Evolutionary conservation across 345 rosid species (phyloP).

Genomic region (thale cress (Arabidopsis thaliana)): TAIR10.1 NC_003070.9:4795001-4795500

Average conservation of each 20-base stretch:
- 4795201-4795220: background rate
- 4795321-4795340: background rate
- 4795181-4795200: slow-evolving; percentile 83
- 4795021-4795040: slow-evolving; percentile 27
- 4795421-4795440: slow-evolving; percentile 8
- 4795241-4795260: background rate
- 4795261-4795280: background rate
- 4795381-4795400: slow-evolving; percentile 4
- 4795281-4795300: background rate
- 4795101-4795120: slow-evolving; percentile 81
- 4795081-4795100: slow-evolving; percentile 94
- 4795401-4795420: background rate
- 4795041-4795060: slow-evolving; percentile 60
- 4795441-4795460: slow-evolving; percentile 3
- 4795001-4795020: slow-evolving; percentile 41
- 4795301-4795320: background rate
- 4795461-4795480: background rate
- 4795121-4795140: slow-evolving; percentile 94
- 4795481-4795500: background rate
- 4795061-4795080: slow-evolving; percentile 81
- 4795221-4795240: background rate
- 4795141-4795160: slow-evolving; percentile 88
- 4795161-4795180: slow-evolving; percentile 81
- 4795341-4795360: background rate
- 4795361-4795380: slow-evolving; percentile 21